These are phyloP conservation scores for Rhizopogon vulgaris DNA, from an alignment of 768 basidiomycete species.

Conservation along the genomic window DNA sequence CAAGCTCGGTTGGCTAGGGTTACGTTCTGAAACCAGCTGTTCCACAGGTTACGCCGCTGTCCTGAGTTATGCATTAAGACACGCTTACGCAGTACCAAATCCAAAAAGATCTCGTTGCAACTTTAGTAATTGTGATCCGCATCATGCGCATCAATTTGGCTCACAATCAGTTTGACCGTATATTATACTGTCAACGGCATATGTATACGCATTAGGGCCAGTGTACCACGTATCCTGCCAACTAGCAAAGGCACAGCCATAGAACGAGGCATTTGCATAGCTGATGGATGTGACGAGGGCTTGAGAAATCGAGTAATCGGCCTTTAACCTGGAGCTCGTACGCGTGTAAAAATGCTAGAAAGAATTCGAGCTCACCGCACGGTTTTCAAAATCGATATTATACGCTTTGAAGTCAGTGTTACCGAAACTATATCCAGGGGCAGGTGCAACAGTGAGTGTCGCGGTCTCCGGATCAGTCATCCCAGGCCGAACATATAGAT, in stretches of 20 bases:
- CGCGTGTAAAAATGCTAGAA: background rate
- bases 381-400: constrained; percentile 62
- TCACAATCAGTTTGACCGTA: constrained; percentile 61
- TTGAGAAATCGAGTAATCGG: constrained; percentile 54
- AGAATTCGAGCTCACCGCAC: constrained; percentile 41
- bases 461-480: constrained; percentile 55
- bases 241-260: constrained; percentile 53
- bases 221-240: constrained; percentile 66
- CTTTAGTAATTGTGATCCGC: background rate
- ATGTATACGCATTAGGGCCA: constrained; percentile 51
- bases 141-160: constrained; percentile 23
- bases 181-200: constrained; percentile 55
- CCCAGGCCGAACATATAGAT: constrained; percentile 33
- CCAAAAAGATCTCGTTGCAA: constrained; percentile 44
- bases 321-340: constrained; percentile 15
- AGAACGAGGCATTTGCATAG: constrained; percentile 62
- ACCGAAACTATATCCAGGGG: constrained; percentile 42
- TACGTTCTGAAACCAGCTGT: constrained; percentile 54
- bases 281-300: constrained; percentile 59
- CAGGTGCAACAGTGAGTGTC: constrained; percentile 51
- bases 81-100: constrained; percentile 50
- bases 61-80: background rate
- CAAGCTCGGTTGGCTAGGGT: constrained; percentile 58
- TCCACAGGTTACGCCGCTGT: background rate
- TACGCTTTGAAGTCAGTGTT: constrained; percentile 56